Evolutionary conservation across 2,329 filamentous ascomycete species (phyloP).

Genomic region (Aspergillus fischeri): DNA sequence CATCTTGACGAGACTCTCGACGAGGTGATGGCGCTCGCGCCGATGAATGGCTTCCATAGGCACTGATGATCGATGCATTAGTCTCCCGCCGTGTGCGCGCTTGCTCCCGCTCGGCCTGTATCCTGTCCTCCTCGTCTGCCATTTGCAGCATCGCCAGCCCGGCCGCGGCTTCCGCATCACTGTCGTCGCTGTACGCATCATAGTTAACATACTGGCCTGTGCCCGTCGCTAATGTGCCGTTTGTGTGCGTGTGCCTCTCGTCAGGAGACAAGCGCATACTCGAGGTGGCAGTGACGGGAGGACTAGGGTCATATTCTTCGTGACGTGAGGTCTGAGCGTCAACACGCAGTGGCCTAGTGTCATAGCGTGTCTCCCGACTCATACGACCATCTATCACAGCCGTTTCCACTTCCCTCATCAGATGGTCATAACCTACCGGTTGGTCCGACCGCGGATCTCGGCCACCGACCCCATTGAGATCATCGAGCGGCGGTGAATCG

Average conservation of each 20-base stretch:
- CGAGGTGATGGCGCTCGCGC: slow-evolving; percentile 23
- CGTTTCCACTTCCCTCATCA: slow-evolving; percentile 55
- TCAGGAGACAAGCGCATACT: slow-evolving; percentile 37
- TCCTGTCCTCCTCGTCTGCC: slow-evolving; percentile 72
- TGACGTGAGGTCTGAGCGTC: slow-evolving; percentile 12
- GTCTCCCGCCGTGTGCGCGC: slow-evolving; percentile 57
- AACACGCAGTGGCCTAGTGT: slow-evolving; percentile 21
- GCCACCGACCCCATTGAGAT: slow-evolving; percentile 18
- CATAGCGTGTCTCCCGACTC: slow-evolving; percentile 21
- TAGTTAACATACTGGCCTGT: slow-evolving; percentile 45
- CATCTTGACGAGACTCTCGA: slow-evolving; percentile 59
- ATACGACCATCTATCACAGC: slow-evolving; percentile 42
- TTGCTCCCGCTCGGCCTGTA: slow-evolving; percentile 42
- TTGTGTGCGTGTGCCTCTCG: slow-evolving; percentile 45
- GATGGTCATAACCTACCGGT: slow-evolving; percentile 48
- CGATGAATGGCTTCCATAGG: slow-evolving; percentile 39
- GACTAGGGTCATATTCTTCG: slow-evolving; percentile 10
- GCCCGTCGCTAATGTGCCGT: slow-evolving; percentile 45
- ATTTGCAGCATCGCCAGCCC: slow-evolving; percentile 79
- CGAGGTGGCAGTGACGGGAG: slow-evolving; percentile 9
- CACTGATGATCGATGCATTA: slow-evolving; percentile 47
- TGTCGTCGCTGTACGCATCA: slow-evolving; percentile 63
- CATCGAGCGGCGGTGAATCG: slow-evolving; percentile 16
- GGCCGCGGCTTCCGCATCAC: slow-evolving; percentile 81
- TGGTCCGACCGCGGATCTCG: slow-evolving; percentile 38